These are phyloP conservation scores for Sequoia sempervirens DNA, from an alignment of 75 land plant species.

Conservation along the genomic window DNA sequence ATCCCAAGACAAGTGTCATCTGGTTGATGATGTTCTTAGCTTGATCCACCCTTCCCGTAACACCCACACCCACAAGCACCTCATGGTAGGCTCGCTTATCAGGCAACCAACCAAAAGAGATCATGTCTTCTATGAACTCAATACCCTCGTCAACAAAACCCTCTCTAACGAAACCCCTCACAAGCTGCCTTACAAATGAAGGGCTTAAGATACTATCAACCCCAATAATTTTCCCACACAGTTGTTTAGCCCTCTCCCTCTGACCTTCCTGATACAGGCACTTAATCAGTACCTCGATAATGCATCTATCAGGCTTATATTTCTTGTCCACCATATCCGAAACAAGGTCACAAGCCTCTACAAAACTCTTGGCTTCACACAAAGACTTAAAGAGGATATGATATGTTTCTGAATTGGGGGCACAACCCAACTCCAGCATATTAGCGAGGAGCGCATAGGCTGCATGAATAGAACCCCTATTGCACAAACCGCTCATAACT, in stretches of 20 bases:
- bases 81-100: constrained; percentile 28
- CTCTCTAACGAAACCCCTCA: constrained; percentile 6
- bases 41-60: constrained; percentile 28
- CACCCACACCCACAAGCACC: constrained; percentile 38
- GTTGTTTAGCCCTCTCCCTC: constrained; percentile 4
- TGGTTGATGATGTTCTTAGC: constrained; percentile 28
- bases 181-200: neutral
- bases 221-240: neutral
- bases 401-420: neutral
- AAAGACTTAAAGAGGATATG: neutral
- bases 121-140: constrained; percentile 23
- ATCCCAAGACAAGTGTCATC: constrained; percentile 29
- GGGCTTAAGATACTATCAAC: neutral
- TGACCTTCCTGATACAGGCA: neutral
- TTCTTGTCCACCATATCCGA: constrained; percentile 1
- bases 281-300: neutral
- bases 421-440: neutral
- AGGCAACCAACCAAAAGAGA: constrained; percentile 16
- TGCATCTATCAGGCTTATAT: neutral
- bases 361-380: neutral
- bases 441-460: neutral
- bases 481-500: neutral
- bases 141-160: constrained; percentile 29
- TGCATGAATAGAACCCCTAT: neutral
- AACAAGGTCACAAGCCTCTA: constrained; percentile 6